Evolutionary conservation across 129 eudicot genomes (phyloP), one percentile per base, ranked within the genome.

Genomic region (Gnaphalium uliginosum): DNA sequence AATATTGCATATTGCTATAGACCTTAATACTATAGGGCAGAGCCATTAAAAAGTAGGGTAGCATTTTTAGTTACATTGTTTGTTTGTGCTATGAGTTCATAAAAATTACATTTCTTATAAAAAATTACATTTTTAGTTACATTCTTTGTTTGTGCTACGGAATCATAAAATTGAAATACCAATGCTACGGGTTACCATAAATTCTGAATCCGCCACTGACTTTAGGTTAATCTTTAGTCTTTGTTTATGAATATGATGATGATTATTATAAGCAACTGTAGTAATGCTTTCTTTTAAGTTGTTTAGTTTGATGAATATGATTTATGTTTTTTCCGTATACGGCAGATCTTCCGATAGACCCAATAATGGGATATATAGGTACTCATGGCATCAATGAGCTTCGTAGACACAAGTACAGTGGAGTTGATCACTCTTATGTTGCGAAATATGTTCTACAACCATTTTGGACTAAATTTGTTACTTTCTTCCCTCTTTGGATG

Each of bases 401-500:
- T 41, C 69, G 69, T 18, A 30, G 69, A 65, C 50, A 65, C 24
- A 65, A 65, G 26, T 65, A 65, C 18, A 65, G 69, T 8, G 69
- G 69, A 65, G 69, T 65, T 33, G 69, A 65, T 65, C 46, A 65
- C 69, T 65, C 69, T 30, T 65, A 65, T 33, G 50, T 65, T 30
- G 48, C 69, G 3, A 65, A 65, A 29, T 65, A 65, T 65, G 50
- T 65, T 65, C 46, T 65, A 18, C 69, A 65, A 65, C 69, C 69
- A 32, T 65, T 65, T 65, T 65, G 69, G 50, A 65, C 69, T 7
- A 65, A 32, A 33, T 65, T 65, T 65, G 69, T 65, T 65, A 65
- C 69, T 65, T 35, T 65, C 69, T 65, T 65, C 69, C 69, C 69
- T 65, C 69, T 65, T 32, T 65, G 69, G 69, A 65, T 65, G 69